Conservation (phyloP, 163 green algal species). For the Scenedesmus sp. region DNA sequence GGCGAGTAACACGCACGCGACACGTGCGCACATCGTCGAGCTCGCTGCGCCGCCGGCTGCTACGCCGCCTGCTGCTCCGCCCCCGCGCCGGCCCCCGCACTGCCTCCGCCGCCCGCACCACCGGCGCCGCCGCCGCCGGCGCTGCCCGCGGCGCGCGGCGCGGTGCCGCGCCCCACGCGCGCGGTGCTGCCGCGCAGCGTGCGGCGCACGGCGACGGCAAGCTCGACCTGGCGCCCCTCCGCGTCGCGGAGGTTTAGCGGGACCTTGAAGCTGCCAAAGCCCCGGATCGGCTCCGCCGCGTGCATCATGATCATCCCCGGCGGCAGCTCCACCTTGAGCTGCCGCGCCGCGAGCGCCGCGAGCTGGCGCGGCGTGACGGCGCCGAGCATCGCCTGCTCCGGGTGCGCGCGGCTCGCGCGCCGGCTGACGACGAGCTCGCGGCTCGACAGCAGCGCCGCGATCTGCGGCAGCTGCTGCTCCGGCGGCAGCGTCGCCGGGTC, state of each 20-base stretch:
- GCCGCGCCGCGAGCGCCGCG: not conserved
- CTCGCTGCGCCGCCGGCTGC: not conserved
- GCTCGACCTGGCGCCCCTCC: conserved; percentile 34
- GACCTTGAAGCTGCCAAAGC: conserved; percentile 40
- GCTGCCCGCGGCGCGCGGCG: no score
- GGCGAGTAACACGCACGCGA: no score
- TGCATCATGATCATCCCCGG: conserved; percentile 32
- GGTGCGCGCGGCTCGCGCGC: not conserved
- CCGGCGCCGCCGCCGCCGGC: not conserved
- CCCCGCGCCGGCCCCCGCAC: no score
- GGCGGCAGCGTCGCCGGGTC: conserved; percentile 23
- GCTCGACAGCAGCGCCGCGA: conserved; percentile 13
- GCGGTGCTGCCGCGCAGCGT: conserved; percentile 10
- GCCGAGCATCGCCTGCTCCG: conserved; percentile 36
- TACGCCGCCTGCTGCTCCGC: conserved; percentile 4
- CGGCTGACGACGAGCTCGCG: not conserved
- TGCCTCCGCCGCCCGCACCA: conserved; percentile 4
- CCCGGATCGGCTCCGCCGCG: conserved; percentile 3
- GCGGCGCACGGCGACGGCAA: conserved; percentile 20
- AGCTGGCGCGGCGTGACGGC: conserved; percentile 11
- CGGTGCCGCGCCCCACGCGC: no score
- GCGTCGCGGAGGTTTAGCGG: conserved; percentile 14
- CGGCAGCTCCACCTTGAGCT: conserved; percentile 16
- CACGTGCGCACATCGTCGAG: no score
- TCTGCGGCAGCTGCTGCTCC: conserved; percentile 36